Evolutionary conservation across 768 basidiomycete genomes (phyloP), one percentile per base, ranked within the genome.

Genomic region (Mycena crocata): DNA sequence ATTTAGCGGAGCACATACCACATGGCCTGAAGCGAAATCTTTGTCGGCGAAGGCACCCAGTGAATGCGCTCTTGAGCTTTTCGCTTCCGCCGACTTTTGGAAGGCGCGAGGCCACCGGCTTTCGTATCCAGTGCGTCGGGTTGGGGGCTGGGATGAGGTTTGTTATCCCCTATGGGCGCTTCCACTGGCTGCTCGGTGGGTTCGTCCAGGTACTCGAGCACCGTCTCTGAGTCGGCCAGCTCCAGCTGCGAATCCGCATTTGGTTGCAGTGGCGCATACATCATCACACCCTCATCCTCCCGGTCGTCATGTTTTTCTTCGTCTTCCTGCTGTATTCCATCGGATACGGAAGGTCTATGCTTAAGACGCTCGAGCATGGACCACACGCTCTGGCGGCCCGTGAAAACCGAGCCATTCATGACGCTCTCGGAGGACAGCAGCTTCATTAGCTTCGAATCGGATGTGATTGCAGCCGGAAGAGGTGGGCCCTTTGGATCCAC

Each of bases 41-140:
- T 87, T 12, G 89, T 90, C 14, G 85, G 83, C 3, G 92, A 93
- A 3, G 93, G 93, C 23, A 92, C 81, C 92, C 93, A 94, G 15
- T 79, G 76, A 35, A 81, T 73, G 62, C 68, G 82, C 62, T 78
- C 78, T 55, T 79, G 42, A 9, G 10, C 48, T 77, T 34, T 70
- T 64, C 48, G 74, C 64, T 56, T 79, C 69, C 45, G 72, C 71
- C 56, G 74, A 71, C 52, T 74, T 71, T 64, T 56, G 48, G 19
- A 34, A 55, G 48, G 69, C 55, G 48, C 48, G 13, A 23, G 64
- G 30, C 45, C 34, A 23, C n/a, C 55, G 6, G 65, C 23, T 51
- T 62, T 59, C 26, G 31, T 66, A 42, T 40, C 28, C 37, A 32
- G 51, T 7, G 26, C 37, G 7, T 48, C 57, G 1, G 56, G 62